A percentile compares a stretch with the other conserved stretches of the same genome.
Evolutionary conservation across 1,284 basidiomycete genomes (phyloP).

Genomic region (Cutaneotrichosporon dermatis): DNA sequence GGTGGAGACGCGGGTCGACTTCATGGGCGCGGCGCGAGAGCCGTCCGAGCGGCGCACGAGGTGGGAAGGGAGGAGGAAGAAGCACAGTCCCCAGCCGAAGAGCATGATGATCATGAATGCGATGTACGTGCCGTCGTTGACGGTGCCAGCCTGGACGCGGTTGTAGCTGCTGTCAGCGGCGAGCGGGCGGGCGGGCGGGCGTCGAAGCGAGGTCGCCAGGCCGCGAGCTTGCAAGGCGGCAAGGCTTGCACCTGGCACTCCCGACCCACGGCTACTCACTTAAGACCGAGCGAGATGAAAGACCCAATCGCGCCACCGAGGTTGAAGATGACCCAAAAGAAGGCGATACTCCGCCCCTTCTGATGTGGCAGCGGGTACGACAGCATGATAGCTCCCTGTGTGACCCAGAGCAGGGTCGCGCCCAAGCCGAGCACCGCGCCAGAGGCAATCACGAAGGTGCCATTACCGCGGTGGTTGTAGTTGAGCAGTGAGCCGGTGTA

Average conservation of each 20-base stretch:
- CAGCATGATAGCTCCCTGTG: slow-evolving; percentile 77
- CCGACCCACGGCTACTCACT: slow-evolving; percentile 7
- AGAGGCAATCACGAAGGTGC: slow-evolving; percentile 65
- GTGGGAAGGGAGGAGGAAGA: slow-evolving; percentile 17
- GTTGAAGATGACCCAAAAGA: slow-evolving; percentile 75
- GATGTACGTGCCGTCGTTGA: slow-evolving; percentile 19
- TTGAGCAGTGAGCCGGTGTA: slow-evolving; percentile 21
- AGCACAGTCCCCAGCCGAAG: slow-evolving; percentile 15
- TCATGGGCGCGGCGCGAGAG: slow-evolving; percentile 7
- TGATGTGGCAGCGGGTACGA: slow-evolving; percentile 67
- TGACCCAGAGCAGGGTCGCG: slow-evolving; percentile 79
- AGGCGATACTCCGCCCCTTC: slow-evolving; percentile 67
- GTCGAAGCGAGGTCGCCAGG: slow-evolving; percentile 28
- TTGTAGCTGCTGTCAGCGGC: slow-evolving; percentile 40
- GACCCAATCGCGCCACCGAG: slow-evolving; percentile 65
- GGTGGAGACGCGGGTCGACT: background rate
- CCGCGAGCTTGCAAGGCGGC: background rate
- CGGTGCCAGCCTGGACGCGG: slow-evolving; percentile 18
- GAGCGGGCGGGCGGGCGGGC: slow-evolving; percentile 2
- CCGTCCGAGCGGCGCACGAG: slow-evolving; percentile 19
- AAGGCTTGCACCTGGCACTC: background rate
- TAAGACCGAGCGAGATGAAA: slow-evolving; percentile 58
- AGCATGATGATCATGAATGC: slow-evolving; percentile 27
- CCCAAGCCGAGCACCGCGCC: slow-evolving; percentile 78
- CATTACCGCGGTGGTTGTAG: slow-evolving; percentile 59